Percentiles rank a stretch among this genome's conserved stretches.
These are phyloP conservation scores for Cladophialophora bantiana DNA, from an alignment of 2,329 filamentous ascomycete genomes.

Conservation along the genomic window DNA sequence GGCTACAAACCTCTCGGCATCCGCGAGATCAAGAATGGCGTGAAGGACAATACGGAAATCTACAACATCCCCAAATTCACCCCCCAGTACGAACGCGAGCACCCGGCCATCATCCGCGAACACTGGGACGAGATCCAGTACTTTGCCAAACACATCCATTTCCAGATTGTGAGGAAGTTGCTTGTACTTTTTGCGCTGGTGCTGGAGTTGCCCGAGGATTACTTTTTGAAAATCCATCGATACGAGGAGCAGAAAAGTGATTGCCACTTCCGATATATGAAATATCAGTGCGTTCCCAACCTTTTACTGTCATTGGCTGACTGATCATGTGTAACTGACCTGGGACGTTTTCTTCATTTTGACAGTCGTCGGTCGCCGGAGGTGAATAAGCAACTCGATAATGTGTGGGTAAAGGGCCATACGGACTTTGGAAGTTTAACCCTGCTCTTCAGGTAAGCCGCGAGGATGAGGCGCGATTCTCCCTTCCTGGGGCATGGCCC, in stretches of 20 bases:
- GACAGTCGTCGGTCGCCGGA: slow-evolving; percentile 52
- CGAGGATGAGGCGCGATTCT: neutral
- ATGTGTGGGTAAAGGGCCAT: slow-evolving; percentile 58
- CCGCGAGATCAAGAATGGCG: slow-evolving; percentile 44
- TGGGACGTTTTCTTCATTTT: neutral
- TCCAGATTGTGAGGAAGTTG: slow-evolving; percentile 62
- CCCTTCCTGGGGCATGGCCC: neutral
- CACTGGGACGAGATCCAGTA: slow-evolving; percentile 63
- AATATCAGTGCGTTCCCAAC: slow-evolving; percentile 50
- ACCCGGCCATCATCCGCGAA: slow-evolving; percentile 57
- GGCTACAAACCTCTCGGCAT: slow-evolving; percentile 59
- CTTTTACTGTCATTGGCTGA: too few species aligned
- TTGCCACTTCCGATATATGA: slow-evolving; percentile 68
- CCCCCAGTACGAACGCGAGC: slow-evolving; percentile 51
- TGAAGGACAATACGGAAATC: slow-evolving; percentile 63
- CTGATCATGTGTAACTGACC: neutral
- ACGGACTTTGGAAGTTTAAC: slow-evolving; percentile 65
- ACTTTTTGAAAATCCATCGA: slow-evolving; percentile 61
- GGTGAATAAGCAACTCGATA: slow-evolving; percentile 54
- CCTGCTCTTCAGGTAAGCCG: slow-evolving; percentile 54
- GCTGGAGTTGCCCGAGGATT: slow-evolving; percentile 65
- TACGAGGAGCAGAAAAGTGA: slow-evolving; percentile 63
- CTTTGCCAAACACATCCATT: slow-evolving; percentile 60
- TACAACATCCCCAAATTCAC: slow-evolving; percentile 68
- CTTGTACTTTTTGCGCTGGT: slow-evolving; percentile 66